These are phyloP conservation scores for Bimuria novae-zelandiae DNA, from an alignment of 2,329 filamentous ascomycete species.

Conservation along the genomic window DNA sequence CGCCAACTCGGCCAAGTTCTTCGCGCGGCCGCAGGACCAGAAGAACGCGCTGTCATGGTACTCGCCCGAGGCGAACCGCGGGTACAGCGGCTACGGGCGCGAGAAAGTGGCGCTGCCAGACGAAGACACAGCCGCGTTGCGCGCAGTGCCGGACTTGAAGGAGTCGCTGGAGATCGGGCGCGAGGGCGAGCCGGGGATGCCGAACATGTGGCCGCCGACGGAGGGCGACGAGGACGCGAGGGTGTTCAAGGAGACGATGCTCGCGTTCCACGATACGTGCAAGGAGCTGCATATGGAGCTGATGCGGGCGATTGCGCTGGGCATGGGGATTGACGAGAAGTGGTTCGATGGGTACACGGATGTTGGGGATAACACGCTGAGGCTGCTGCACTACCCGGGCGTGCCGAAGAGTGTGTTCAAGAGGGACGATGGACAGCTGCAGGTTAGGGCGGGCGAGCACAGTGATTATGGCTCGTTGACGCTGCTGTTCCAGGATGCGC, in stretches of 20 bases:
- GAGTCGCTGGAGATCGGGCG: conserved; percentile 66
- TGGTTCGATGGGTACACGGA: conserved; percentile 81
- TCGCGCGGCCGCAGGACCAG: conserved; percentile 42
- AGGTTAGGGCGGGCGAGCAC: conserved; percentile 79
- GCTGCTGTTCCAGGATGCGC: conserved; percentile 56
- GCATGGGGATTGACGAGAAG: conserved; percentile 69
- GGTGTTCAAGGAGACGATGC: conserved; percentile 73
- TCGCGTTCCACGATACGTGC: conserved; percentile 74
- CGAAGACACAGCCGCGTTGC: conserved; percentile 41
- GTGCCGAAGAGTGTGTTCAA: conserved; percentile 69
- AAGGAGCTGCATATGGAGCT: conserved; percentile 75
- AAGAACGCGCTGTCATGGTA: conserved; percentile 49
- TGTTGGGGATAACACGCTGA: conserved; percentile 57
- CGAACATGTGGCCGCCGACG: conserved; percentile 76
- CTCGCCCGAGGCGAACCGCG: conserved; percentile 54
- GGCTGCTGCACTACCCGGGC: conserved; percentile 76
- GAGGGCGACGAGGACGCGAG: conserved; percentile 58
- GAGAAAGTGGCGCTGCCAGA: conserved; percentile 45
- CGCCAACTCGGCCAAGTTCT: conserved; percentile 47
- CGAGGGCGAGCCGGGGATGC: conserved; percentile 63
- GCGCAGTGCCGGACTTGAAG: conserved; percentile 54
- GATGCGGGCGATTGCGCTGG: conserved; percentile 85
- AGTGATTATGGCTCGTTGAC: conserved; percentile 63
- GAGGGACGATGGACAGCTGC: conserved; percentile 69
- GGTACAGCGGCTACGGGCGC: conserved; percentile 53